These are phyloP conservation scores for Fraxinus baroniana DNA, from an alignment of 305 asterid species.

Conservation along the genomic window DNA sequence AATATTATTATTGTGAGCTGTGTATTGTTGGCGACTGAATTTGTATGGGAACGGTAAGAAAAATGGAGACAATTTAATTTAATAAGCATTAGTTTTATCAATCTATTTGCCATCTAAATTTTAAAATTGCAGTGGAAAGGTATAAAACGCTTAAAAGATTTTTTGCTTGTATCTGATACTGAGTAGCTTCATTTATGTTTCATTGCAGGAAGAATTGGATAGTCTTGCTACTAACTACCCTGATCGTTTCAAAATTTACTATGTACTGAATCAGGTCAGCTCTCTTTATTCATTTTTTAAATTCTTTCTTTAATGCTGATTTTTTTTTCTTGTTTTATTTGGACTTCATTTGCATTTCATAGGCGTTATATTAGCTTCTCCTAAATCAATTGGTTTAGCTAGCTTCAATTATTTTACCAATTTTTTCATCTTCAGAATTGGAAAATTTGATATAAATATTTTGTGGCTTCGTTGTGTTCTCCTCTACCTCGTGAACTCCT, in stretches of 20 bases:
- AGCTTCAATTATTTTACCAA: not conserved
- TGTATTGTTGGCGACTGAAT: not conserved
- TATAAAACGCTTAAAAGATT: not conserved
- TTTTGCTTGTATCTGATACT: not conserved
- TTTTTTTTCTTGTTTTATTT: not conserved
- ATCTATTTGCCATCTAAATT: no score
- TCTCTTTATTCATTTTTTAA: not conserved
- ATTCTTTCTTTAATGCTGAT: not conserved
- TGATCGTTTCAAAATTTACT: conserved; percentile 61
- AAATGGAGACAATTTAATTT: no score
- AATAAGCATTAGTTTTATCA: no score
- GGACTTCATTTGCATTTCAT: not conserved
- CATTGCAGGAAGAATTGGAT: conserved; percentile 77
- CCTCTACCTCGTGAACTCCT: not conserved
- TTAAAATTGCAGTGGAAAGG: not conserved
- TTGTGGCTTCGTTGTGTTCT: not conserved
- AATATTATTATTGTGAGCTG: not conserved
- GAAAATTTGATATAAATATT: not conserved
- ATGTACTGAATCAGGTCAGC: conserved; percentile 79
- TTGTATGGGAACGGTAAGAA: no score
- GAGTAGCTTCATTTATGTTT: not conserved
- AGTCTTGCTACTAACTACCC: conserved; percentile 57
- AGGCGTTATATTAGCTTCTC: not conserved
- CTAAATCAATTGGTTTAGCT: not conserved
- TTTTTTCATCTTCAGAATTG: no score